Percentiles rank a stretch among this genome's conserved stretches.
These are phyloP conservation scores for Biancaea sappan DNA, from an alignment of 306 rosid genomes.

Conservation along the genomic window DNA sequence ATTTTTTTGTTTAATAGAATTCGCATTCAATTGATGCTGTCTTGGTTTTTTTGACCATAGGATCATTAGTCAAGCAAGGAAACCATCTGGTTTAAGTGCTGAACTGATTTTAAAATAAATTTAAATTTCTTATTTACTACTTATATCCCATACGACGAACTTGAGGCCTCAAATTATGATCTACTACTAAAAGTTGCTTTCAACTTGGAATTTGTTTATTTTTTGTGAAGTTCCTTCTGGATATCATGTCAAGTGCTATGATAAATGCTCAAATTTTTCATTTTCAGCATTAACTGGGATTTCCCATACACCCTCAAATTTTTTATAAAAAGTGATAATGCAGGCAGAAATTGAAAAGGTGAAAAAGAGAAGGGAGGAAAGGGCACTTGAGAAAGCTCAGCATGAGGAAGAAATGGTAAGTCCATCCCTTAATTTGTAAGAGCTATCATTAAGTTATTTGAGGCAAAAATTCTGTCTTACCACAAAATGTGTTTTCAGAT, in stretches of 20 bases:
- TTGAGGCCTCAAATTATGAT: background rate
- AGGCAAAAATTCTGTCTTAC: background rate
- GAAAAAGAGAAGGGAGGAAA: constrained; percentile 97
- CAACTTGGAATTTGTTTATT: background rate
- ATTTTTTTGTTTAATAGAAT: too few relatives aligned
- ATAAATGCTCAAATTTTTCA: background rate
- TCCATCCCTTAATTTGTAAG: constrained; percentile 17
- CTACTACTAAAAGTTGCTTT: background rate
- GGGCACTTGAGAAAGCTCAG: constrained; percentile 94
- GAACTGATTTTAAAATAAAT: background rate
- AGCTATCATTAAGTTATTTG: constrained; percentile 29
- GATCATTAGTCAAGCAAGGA: background rate
- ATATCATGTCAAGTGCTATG: background rate
- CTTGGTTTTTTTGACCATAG: background rate
- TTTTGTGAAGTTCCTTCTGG: background rate
- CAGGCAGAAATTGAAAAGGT: constrained; percentile 97
- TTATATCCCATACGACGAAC: background rate
- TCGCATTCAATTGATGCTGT: background rate
- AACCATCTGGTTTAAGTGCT: background rate
- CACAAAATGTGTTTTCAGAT: background rate
- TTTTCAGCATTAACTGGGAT: background rate
- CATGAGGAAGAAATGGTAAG: constrained; percentile 98
- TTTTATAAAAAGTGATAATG: constrained; percentile 34
- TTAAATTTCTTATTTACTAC: background rate
- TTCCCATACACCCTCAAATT: background rate